Conservation (phyloP, 2,329 filamentous ascomycete genomes). For the Aspergillus caelatus region DNA sequence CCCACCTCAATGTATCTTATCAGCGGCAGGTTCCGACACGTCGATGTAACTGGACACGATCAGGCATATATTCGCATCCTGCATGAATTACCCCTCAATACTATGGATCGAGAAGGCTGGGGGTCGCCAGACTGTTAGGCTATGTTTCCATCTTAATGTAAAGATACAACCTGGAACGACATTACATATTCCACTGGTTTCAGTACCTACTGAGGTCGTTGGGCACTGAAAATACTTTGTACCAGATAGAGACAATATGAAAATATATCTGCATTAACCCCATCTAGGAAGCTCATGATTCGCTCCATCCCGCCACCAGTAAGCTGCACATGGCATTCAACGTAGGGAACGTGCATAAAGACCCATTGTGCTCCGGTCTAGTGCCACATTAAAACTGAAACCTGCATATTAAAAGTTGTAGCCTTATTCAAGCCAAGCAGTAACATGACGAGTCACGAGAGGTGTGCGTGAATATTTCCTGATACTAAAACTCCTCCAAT, state of each 20-base stretch:
- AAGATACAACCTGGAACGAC: rapidly evolving
- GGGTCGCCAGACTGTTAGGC: background rate
- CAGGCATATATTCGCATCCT: background rate
- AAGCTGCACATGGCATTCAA: background rate
- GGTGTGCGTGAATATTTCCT: background rate
- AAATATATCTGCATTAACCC: background rate
- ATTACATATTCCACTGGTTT: background rate
- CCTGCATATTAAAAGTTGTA: background rate
- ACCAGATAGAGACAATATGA: background rate
- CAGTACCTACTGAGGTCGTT: background rate
- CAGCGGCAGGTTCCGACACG: background rate
- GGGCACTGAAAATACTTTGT: background rate
- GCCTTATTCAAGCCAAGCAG: background rate
- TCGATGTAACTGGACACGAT: too few species aligned
- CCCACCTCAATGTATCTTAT: background rate
- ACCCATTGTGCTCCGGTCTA: background rate
- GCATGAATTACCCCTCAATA: background rate
- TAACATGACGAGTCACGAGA: background rate
- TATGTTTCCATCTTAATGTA: background rate
- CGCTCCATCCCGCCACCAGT: background rate
- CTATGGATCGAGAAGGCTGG: background rate
- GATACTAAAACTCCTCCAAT: background rate
- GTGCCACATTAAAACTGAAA: background rate
- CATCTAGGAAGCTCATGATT: background rate
- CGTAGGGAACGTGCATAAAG: background rate